These are phyloP conservation scores for Erodium texanum DNA, from an alignment of 441 rosid species.

Conservation along the genomic window DNA sequence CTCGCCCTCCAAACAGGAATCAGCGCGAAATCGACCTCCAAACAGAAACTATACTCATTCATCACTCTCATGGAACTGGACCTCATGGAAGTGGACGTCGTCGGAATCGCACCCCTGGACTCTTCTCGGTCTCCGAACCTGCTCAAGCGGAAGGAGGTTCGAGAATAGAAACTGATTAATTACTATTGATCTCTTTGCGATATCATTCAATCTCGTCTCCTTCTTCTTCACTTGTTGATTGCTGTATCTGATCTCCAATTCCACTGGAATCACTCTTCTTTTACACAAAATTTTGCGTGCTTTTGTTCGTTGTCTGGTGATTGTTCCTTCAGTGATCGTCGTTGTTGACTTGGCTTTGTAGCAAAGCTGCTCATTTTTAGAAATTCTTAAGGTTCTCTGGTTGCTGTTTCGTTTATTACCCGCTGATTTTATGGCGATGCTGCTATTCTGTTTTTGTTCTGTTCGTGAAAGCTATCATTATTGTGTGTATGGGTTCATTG, in stretches of 20 bases:
- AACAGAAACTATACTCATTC: neutral
- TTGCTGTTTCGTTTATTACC: neutral
- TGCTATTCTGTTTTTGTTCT: neutral
- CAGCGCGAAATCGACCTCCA: slow-evolving; percentile 10
- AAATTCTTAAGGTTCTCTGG: neutral
- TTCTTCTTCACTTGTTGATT: neutral
- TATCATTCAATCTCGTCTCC: neutral
- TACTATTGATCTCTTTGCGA: neutral
- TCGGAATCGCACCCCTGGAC: slow-evolving; percentile 42
- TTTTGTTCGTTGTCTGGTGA: neutral
- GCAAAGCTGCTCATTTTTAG: neutral
- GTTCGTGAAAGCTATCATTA: neutral
- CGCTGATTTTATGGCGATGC: neutral
- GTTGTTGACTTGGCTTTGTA: neutral
- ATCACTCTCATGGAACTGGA: neutral
- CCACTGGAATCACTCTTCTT: neutral
- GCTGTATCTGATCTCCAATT: neutral
- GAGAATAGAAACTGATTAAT: neutral
- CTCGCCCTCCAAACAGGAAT: slow-evolving; percentile 27
- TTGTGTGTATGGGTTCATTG: neutral
- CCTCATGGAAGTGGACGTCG: slow-evolving; percentile 44
- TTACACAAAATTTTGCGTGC: neutral
- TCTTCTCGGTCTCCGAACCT: slow-evolving; percentile 24
- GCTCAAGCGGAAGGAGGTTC: slow-evolving; percentile 43
- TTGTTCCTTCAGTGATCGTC: neutral